Evolutionary conservation across 2,329 filamentous ascomycete species (phyloP).

Genomic region (Pseudogymnoascus sp.): DNA sequence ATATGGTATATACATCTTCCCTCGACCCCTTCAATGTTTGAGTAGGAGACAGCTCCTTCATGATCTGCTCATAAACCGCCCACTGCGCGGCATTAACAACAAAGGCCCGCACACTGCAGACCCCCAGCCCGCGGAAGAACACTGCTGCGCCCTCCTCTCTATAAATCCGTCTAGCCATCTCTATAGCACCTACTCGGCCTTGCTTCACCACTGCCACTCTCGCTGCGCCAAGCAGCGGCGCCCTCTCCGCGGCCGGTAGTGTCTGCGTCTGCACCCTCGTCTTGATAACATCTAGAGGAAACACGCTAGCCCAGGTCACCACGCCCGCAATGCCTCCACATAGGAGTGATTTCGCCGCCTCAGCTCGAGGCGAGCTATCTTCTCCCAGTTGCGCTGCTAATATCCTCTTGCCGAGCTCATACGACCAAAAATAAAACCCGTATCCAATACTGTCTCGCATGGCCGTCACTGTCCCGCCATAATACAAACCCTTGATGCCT

Average conservation of each 20-base stretch:
- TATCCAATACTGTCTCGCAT: constrained; percentile 86
- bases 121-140: constrained; percentile 67
- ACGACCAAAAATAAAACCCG: constrained; percentile 95
- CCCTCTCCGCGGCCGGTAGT: constrained; percentile 20
- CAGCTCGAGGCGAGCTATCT: constrained; percentile 33
- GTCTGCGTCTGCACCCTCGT: constrained; percentile 78
- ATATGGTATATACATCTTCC: constrained; percentile 1
- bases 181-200: constrained; percentile 45
- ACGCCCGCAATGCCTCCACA: constrained; percentile 85
- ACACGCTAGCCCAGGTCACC: constrained; percentile 82
- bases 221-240: constrained; percentile 28
- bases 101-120: constrained; percentile 83
- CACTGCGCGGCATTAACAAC: constrained; percentile 91
- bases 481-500: constrained; percentile 65
- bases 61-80: constrained; percentile 85
- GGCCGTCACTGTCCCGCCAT: constrained; percentile 74
- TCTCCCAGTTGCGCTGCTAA: constrained; percentile 31
- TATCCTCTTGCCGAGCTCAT: constrained; percentile 64
- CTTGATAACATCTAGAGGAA: constrained; percentile 87
- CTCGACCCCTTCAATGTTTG: neutral
- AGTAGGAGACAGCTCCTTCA: constrained; percentile 44
- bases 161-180: constrained; percentile 61
- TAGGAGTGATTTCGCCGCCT: constrained; percentile 59
- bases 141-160: constrained; percentile 50
- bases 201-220: constrained; percentile 17